Percentiles rank a stretch among this genome's conserved stretches.
These are phyloP conservation scores for Talaromyces sp. DNA, from an alignment of 2,329 filamentous ascomycete genomes.

Conservation along the genomic window DNA sequence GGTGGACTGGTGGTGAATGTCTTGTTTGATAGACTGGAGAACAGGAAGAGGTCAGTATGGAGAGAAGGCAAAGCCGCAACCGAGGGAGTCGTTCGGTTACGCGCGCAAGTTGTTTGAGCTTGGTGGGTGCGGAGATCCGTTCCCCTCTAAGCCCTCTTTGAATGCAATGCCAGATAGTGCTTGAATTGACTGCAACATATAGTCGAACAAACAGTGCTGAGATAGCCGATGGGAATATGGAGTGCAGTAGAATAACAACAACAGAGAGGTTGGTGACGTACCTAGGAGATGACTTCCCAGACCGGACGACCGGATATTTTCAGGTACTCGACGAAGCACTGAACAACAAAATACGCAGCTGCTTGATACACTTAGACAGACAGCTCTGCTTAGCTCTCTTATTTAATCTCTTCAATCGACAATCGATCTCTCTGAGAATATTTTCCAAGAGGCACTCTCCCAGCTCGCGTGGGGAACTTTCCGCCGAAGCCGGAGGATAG, in stretches of 20 bases:
- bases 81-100: constrained; percentile 12
- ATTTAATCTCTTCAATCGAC: background rate
- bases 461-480: constrained; percentile 9
- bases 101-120: background rate
- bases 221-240: background rate
- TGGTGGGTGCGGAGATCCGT: constrained; percentile 1
- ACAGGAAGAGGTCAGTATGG: background rate
- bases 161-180: background rate
- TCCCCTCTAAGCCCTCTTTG: constrained; percentile 3
- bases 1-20: background rate
- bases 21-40: background rate
- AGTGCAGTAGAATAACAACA: background rate
- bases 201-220: too few relatives aligned
- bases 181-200: background rate
- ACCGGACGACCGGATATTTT: background rate
- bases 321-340: background rate
- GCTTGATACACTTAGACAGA: background rate
- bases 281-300: background rate
- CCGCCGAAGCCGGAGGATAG: constrained; percentile 6
- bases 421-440: background rate
- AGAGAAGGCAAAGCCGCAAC: background rate
- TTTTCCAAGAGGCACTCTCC: background rate
- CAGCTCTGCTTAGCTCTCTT: background rate
- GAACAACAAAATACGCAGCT: background rate
- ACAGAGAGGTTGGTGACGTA: background rate